A percentile compares a stretch with the other conserved stretches of the same genome.
These are phyloP conservation scores for Penicillium odoratum DNA, from an alignment of 495 filamentous ascomycete species.

Conservation along the genomic window DNA sequence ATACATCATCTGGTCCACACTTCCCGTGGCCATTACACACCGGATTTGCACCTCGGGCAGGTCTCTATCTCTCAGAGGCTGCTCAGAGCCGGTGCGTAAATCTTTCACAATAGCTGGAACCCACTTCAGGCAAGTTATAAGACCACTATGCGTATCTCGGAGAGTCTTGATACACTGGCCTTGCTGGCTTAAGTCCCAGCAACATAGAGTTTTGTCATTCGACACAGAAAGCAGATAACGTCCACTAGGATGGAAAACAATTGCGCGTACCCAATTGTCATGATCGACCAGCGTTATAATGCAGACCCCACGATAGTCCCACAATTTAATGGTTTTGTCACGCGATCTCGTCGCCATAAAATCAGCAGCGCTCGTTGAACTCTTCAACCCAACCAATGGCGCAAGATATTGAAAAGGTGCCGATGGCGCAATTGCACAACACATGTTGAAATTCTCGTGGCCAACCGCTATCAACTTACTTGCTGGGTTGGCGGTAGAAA, in stretches of 20 bases:
- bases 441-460: constrained; percentile 72
- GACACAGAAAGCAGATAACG: constrained; percentile 80
- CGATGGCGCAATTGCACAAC: constrained; percentile 75
- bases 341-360: constrained; percentile 85
- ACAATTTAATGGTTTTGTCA: constrained; percentile 86
- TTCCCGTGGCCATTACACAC: too few species aligned
- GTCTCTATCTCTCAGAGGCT: too few species aligned
- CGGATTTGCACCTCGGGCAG: too few species aligned
- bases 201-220: constrained; percentile 86
- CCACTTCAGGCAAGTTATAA: too few species aligned
- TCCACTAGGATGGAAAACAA: constrained; percentile 90
- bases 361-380: constrained; percentile 68
- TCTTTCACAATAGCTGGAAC: neutral
- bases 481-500: constrained; percentile 53
- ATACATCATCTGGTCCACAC: too few species aligned
- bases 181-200: constrained; percentile 65
- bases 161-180: too few species aligned
- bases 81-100: neutral
- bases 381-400: constrained; percentile 51
- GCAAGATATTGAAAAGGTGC: too few species aligned
- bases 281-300: constrained; percentile 85
- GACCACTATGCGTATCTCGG: too few species aligned
- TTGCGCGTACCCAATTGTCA: constrained; percentile 86
- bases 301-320: constrained; percentile 77
- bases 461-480: constrained; percentile 63